Evolutionary conservation across 2,329 filamentous ascomycete genomes (phyloP).

Genomic region (Cytospora leucostoma): DNA sequence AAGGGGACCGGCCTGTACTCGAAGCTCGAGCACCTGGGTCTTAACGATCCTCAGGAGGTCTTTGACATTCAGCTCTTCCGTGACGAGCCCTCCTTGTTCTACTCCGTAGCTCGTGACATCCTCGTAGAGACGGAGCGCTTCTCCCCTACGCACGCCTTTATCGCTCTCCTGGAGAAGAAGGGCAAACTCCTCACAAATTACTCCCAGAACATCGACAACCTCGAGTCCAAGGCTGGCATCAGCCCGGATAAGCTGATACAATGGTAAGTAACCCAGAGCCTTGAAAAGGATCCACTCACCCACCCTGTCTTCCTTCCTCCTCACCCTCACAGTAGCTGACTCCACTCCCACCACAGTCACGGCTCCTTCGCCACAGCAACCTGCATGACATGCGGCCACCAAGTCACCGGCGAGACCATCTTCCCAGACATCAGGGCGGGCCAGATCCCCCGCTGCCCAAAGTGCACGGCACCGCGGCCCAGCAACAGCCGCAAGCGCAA

Average conservation of each 20-base stretch:
- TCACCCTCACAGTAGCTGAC: background rate
- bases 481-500: conserved; percentile 56
- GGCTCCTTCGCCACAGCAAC: conserved; percentile 92
- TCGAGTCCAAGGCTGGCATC: conserved; percentile 86
- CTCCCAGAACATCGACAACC: conserved; percentile 98
- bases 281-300: background rate
- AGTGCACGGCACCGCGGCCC: conserved; percentile 63
- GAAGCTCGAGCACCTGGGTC: conserved; percentile 74
- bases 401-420: conserved; percentile 74
- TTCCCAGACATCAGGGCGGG: conserved; percentile 78
- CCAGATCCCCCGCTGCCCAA: conserved; percentile 74
- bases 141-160: conserved; percentile 93
- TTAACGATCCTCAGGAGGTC: conserved; percentile 87
- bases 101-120: conserved; percentile 87
- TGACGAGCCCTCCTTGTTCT: conserved; percentile 87
- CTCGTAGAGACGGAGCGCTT: conserved; percentile 77
- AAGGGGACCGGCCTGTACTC: conserved; percentile 91
- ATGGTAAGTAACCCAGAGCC: conserved; percentile 49
- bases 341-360: conserved; percentile 48
- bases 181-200: conserved; percentile 94
- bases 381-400: conserved; percentile 78
- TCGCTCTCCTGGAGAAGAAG: conserved; percentile 82
- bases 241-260: conserved; percentile 81
- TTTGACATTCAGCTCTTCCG: conserved; percentile 90
- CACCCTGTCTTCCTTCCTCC: background rate